Conservation (phyloP, 2,329 filamentous ascomycete genomes). For the Didymella sp. region DNA sequence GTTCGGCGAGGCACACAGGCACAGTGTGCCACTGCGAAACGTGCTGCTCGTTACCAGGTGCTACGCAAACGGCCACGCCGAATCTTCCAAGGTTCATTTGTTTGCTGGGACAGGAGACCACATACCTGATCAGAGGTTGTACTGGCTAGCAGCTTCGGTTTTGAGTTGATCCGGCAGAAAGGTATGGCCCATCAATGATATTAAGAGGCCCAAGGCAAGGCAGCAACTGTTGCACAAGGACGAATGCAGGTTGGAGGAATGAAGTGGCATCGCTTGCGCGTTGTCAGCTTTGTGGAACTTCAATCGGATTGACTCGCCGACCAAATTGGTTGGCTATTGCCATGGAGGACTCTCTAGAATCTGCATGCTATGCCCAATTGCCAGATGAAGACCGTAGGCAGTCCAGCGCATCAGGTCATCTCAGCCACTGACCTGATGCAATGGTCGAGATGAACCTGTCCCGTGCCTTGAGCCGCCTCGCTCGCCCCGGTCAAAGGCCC, state of each 20-base stretch:
- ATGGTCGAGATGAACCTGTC: not conserved
- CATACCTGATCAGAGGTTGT: slow-evolving; percentile 3
- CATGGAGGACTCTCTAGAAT: not conserved
- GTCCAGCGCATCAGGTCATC: not conserved
- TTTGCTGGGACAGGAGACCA: slow-evolving; percentile 6
- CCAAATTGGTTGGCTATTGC: not conserved
- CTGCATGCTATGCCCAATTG: not conserved
- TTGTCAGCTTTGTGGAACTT: slow-evolving; percentile 11
- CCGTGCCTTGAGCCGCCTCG: not conserved
- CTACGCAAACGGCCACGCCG: not conserved
- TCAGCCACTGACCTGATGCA: slow-evolving; percentile 5
- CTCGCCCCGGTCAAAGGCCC: slow-evolving; percentile 4
- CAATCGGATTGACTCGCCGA: slow-evolving; percentile 2
- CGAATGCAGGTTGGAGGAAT: slow-evolving; percentile 13
- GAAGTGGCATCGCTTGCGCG: slow-evolving; percentile 7
- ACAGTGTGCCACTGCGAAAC: slow-evolving; percentile 1
- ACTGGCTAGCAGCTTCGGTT: not conserved
- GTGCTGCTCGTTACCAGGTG: not conserved
- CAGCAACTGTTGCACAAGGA: slow-evolving; percentile 6
- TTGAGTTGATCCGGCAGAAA: not conserved
- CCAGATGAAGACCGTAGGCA: not conserved
- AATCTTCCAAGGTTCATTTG: not conserved
- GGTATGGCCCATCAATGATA: not conserved
- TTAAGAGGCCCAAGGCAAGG: slow-evolving; percentile 8
- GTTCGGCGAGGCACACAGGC: slow-evolving; percentile 17